Conservation (phyloP, 306 rosid species). For the Myrica gale region DNA sequence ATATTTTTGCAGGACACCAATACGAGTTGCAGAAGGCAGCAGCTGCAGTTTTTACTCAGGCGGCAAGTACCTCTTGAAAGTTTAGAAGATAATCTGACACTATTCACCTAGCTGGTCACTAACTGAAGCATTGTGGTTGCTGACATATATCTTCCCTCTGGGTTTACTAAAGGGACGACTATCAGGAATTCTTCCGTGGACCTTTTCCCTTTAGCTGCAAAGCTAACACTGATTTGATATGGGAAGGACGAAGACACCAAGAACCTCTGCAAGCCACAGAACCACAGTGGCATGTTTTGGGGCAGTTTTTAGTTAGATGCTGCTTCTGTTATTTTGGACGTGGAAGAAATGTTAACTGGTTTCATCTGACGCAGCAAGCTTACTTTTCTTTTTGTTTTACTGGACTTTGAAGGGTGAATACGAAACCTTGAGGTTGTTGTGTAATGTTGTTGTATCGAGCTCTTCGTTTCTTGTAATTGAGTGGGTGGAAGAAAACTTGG, state of each 20-base stretch:
- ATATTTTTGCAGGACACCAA: constrained; percentile 70
- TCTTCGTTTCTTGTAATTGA: not conserved
- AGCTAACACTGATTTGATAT: constrained; percentile 85
- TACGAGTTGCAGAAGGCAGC: constrained; percentile 89
- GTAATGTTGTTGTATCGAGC: not conserved
- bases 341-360: not conserved
- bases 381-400: not conserved
- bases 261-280: constrained; percentile 84
- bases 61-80: constrained; percentile 87
- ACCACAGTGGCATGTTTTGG: not conserved
- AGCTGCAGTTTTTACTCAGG: constrained; percentile 63
- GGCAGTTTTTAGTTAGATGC: not conserved
- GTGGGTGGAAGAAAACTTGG: too few relatives aligned
- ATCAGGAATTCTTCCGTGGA: constrained; percentile 90
- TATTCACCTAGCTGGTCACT: constrained; percentile 5
- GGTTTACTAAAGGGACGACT: constrained; percentile 89
- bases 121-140: constrained; percentile 30
- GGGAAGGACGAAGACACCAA: constrained; percentile 79
- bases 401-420: not conserved
- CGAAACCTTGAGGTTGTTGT: not conserved
- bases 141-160: constrained; percentile 91
- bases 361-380: not conserved
- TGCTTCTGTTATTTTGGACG: not conserved
- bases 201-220: constrained; percentile 76
- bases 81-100: constrained; percentile 30